Base-by-base conservation (phyloP, 2,329 filamentous ascomycete species). In the Clonostachys rhizophaga region DNA sequence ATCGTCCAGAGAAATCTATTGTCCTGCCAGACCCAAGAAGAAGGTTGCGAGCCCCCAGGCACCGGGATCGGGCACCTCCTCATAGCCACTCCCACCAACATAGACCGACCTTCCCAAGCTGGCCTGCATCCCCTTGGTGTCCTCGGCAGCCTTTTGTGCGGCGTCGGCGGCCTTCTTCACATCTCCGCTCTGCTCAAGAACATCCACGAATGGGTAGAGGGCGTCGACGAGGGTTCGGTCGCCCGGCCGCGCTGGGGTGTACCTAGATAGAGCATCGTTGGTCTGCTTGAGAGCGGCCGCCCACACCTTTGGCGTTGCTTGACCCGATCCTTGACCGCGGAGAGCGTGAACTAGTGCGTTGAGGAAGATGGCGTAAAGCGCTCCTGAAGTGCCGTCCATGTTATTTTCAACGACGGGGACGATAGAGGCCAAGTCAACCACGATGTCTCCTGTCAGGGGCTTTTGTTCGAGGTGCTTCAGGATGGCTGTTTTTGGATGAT, bases 191-290 rank as follows among this genome's bases (percentile, higher is more conserved):
- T 78, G 67, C 7, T 69, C 74, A 3, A 97, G 76, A 4, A 77
- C 80, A 40, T 89, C 79, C 45, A 95, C 84, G 62, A 97, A 99
- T 2, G 94, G 94, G 52, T 88, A 81, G 44, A 99, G 73, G 2
- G 92, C 91, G 67, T 99, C 94, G 34, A 97, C 80, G 35, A 97
- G 71, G 0, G 94, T 99, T 44, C 94, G 79, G 63, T 99, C 94
- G 30, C 94, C 94, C 0, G 87, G 86, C 46, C 86, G 83, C 1
- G 94, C 94, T 1, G 92, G 91, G 3, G 94, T 99, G 66, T 97
- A 97, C 60, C 78, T 87, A 35, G 76, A 79, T 48, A 99, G 72
- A 2, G 85, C 83, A 17, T 83, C 74, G 52, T 86, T 81, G 46
- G 89, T 88, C 55, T 83, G 76, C 52, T 83, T 74, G 13, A 96